Evolutionary conservation across 495 filamentous ascomycete genomes (phyloP), one percentile per base, ranked within the genome.

Genomic region (Trichoderma gamsii): DNA sequence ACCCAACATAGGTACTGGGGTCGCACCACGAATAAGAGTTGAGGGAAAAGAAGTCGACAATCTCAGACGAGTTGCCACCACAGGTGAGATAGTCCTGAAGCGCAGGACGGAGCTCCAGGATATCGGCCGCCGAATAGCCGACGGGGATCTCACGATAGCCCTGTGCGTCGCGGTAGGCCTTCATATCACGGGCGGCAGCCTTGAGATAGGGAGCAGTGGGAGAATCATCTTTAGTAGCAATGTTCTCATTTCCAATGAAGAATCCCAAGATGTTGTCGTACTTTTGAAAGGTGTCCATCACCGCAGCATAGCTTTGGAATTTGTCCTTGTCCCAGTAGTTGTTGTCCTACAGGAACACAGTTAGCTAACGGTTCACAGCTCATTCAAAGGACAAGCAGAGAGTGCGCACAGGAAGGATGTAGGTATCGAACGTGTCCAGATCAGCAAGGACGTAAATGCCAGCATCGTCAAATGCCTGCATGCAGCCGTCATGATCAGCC

Each of bases 11-110:
- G 41, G 79, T 80, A 18, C 81, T 78, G n/a, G 86, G 80, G 67
- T 88, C 84, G 71, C 92, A 97, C 92, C 92, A 97, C 73, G 92
- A 88, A 72, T 97, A 97, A 49, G 91, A 90, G 72, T 97, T 96
- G 44, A 97, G 80, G 16, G 86, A 83, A 76, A 90, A 97, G 79
- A 96, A 94, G 74, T 97, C 92, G 69, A 94, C 79, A 13, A 84
- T 84, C 70, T 94, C 90, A 8, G 86, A 85, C 27, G 80, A 35
- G 72, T 94, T 87, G 65, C 77, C 78, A 61, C 87, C 87, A 76
- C 92, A 97, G 13, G 90, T 89, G 41, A 97, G 79, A 76, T 97
- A 97, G 74, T 97, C 88, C 77, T 97, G 92, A 2, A 97, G 81
- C 87, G 89, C 92, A 43, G 92, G 92, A 23, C 92, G 88, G 52